Base-by-base conservation (phyloP, 306 rosid species). In the Arachis stenosperma region DNA sequence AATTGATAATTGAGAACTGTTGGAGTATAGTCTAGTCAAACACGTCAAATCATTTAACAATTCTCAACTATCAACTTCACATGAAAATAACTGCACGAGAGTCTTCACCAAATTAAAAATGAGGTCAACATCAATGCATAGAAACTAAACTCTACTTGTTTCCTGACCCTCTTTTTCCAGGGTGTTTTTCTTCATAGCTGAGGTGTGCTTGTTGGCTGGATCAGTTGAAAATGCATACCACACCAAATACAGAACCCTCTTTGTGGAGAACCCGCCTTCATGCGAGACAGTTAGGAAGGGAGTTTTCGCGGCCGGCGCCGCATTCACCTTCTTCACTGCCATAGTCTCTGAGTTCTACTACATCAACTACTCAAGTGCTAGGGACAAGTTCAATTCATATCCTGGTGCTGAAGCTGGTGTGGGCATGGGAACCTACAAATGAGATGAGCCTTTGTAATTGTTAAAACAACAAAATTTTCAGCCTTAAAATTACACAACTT, bases 291-390 rank as follows among this genome's bases (percentile, higher is more conserved):
- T 92, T 81, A 85, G 99, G 81, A 95, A 79, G 84, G 99, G 99
- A 75, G 97, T 92, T 52, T 91, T 95, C 10, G 97, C 87, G 2
- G 96, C 97, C 0, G 97, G 99, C 4, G 98, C 98, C 8, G 99
- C 97, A 17, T 91, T 95, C 70, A 56, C 83, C 48, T 74, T 95
- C 83, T 75, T 95, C 78, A 91, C 87, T 47, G 74, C 86, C 68
- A 83, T 91, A 8, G 69, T 95, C 71, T 86, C 99, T 14, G 74
- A 87, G 69, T 85, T 90, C 81, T 95, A 87, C 90, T 91, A 91
- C 10, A 60, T 90, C 74, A 88, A 63, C 96, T 95, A 95, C 64
- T 95, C 98, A 56, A 87, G 80, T 36, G 95, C 99, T 46, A 80
- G 91, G 78, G 96, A 86, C 58, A 83, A 86, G 79, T 87, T 86